Percentiles rank a stretch among this genome's conserved stretches.
Conservation (phyloP, 1,284 basidiomycete genomes). For the Irpex rosettiformis region DNA sequence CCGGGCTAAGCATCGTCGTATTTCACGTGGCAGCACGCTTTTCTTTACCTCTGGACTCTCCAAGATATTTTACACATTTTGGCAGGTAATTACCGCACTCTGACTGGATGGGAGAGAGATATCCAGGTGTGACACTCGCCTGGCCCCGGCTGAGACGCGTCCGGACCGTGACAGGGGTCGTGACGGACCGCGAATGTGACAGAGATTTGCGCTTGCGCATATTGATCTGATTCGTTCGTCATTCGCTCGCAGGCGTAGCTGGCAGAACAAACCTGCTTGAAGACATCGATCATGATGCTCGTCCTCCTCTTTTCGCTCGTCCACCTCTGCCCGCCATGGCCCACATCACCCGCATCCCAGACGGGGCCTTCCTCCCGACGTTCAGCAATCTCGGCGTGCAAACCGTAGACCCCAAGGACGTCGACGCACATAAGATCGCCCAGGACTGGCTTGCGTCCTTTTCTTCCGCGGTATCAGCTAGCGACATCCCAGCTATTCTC, state of each 20-base stretch:
- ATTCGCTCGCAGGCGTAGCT: neutral
- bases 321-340: neutral
- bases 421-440: slow-evolving; percentile 1
- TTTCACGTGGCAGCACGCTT: no score
- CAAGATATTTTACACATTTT: no score
- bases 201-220: neutral
- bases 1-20: no score
- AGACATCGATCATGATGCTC: neutral
- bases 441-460: slow-evolving; percentile 10
- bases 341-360: neutral
- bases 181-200: neutral
- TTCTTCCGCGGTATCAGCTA: slow-evolving; percentile 5
- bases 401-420: neutral
- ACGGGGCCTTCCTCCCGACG: neutral
- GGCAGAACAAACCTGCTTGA: neutral
- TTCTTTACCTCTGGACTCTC: no score
- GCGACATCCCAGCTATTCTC: slow-evolving; percentile 29
- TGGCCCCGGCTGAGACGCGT: neutral
- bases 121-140: neutral
- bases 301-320: neutral
- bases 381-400: slow-evolving; percentile 1
- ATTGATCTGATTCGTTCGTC: neutral
- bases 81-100: no score
- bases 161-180: neutral
- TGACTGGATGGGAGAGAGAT: no score